phyloP scores from a whole-genome alignment of 2,329 filamentous ascomycete genomes.

The Lasiodiplodia gonubiensis region DNA sequence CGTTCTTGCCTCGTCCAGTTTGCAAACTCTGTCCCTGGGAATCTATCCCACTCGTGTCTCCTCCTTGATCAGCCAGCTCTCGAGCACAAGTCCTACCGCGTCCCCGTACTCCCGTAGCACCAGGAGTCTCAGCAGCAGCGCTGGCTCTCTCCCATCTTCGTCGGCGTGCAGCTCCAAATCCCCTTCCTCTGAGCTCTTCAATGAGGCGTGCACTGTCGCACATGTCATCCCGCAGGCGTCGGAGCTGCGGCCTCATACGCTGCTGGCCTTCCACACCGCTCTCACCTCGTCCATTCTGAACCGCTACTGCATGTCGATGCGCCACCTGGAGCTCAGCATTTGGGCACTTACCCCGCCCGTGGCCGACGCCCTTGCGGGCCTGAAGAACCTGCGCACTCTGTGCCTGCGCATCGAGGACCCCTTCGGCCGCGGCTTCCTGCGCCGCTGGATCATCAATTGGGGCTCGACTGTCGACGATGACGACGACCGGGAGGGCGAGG shows the following conservation, averaged over 20 bases:
- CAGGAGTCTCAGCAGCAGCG: slow-evolving; percentile 25
- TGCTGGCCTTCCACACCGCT: slow-evolving; percentile 38
- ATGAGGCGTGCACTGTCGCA: slow-evolving; percentile 17
- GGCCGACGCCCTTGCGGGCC: slow-evolving; percentile 34
- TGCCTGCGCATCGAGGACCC: slow-evolving; percentile 37
- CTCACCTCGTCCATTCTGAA: slow-evolving; percentile 37
- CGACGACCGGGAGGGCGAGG: neutral
- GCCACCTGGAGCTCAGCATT: slow-evolving; percentile 38
- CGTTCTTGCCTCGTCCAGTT: slow-evolving; percentile 39
- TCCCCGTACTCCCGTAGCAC: slow-evolving; percentile 26
- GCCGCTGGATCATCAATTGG: slow-evolving; percentile 29
- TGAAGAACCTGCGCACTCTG: slow-evolving; percentile 36
- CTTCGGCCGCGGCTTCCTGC: slow-evolving; percentile 31
- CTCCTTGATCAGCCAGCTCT: slow-evolving; percentile 73
- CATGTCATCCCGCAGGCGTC: slow-evolving; percentile 28
- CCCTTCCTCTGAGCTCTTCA: slow-evolving; percentile 13
- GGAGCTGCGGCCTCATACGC: slow-evolving; percentile 24
- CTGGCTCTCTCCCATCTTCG: neutral
- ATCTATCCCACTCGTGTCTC: slow-evolving; percentile 78
- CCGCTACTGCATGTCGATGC: slow-evolving; percentile 36
- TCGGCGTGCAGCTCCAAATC: neutral
- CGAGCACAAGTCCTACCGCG: slow-evolving; percentile 27
- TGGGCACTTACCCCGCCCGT: slow-evolving; percentile 39
- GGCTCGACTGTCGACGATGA: slow-evolving; percentile 18
- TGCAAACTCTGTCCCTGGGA: slow-evolving; percentile 76